Evolutionary conservation across 768 basidiomycete genomes (phyloP).

Genomic region (Leccinum imitatum): DNA sequence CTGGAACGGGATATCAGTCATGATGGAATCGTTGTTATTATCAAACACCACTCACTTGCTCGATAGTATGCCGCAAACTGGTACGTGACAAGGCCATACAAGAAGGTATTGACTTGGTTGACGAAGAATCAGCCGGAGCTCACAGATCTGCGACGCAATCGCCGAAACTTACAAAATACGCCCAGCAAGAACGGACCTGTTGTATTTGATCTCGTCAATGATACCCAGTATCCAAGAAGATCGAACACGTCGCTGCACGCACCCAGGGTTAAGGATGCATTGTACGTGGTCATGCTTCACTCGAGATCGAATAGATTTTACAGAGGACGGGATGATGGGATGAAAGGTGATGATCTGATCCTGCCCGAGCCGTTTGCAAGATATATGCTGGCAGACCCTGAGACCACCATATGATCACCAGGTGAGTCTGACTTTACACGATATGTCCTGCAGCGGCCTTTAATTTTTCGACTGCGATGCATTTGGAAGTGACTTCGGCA

Average conservation of each 20-base stretch:
- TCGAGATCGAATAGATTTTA: background rate
- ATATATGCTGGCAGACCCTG: background rate
- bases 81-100: background rate
- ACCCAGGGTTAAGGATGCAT: background rate
- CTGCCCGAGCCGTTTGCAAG: background rate
- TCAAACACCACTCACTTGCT: background rate
- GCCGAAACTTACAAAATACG: background rate
- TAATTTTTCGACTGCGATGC: background rate
- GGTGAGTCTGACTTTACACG: background rate
- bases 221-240: background rate
- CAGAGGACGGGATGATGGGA: background rate
- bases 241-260: background rate
- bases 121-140: background rate
- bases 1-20: background rate
- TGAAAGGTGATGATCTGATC: background rate
- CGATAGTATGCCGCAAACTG: conserved; percentile 2
- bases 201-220: background rate
- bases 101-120: conserved; percentile 1
- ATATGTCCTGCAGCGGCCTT: background rate
- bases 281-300: background rate
- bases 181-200: background rate
- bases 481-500: background rate
- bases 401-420: background rate
- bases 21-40: background rate
- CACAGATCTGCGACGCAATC: background rate